Conservation (phyloP, 768 basidiomycete genomes). For the Antrodiella citrinella region DNA sequence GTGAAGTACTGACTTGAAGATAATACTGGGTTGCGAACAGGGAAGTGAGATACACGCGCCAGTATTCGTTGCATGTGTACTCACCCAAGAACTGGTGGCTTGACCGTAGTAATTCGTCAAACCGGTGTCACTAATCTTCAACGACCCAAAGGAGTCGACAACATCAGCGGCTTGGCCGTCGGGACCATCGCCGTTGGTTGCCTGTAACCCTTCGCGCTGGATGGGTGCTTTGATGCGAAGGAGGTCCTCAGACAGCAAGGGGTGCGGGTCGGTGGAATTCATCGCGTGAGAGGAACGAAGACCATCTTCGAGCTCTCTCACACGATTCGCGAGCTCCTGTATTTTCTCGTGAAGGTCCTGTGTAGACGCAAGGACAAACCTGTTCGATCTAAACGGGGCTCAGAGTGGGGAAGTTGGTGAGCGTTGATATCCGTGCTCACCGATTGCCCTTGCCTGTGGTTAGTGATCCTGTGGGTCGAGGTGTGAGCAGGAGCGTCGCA, state of each 20-base stretch:
- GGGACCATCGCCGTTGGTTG: constrained; percentile 31
- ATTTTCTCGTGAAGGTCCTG: constrained; percentile 82
- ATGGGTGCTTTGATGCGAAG: constrained; percentile 70
- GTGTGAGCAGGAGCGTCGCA: constrained; percentile 1
- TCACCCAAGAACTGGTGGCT: constrained; percentile 70
- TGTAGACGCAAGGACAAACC: constrained; percentile 74
- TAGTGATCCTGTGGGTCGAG: constrained; percentile 47
- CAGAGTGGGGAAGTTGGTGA: constrained; percentile 4
- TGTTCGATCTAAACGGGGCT: constrained; percentile 25
- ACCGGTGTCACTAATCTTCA: constrained; percentile 67
- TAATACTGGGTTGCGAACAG: constrained; percentile 49
- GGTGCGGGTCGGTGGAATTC: constrained; percentile 52
- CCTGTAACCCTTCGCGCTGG: constrained; percentile 43
- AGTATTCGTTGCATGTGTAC: too few species aligned
- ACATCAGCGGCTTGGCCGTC: constrained; percentile 69
- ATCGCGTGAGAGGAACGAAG: constrained; percentile 52
- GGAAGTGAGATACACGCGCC: too few species aligned
- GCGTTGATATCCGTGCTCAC: constrained; percentile 26
- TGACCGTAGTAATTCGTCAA: constrained; percentile 72
- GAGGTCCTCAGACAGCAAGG: constrained; percentile 64
- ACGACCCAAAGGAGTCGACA: constrained; percentile 72
- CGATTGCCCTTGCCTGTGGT: constrained; percentile 81
- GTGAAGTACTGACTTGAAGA: constrained; percentile 50
- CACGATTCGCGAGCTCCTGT: constrained; percentile 59
- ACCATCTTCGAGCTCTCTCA: constrained; percentile 70